These are phyloP conservation scores for Daldinia decipiens DNA, from an alignment of 495 filamentous ascomycete species.

Conservation along the genomic window DNA sequence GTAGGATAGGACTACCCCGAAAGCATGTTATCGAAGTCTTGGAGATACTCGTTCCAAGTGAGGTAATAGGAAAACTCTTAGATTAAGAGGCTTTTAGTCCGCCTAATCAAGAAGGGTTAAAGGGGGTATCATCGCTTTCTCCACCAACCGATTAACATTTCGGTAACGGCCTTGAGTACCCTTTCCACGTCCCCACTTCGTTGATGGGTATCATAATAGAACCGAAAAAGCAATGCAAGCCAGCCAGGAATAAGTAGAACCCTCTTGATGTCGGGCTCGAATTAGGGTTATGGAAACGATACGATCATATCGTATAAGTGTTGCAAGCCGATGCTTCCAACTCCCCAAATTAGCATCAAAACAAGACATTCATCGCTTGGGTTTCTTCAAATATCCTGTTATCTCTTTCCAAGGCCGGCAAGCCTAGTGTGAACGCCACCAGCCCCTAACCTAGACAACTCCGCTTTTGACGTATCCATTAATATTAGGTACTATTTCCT, in stretches of 20 bases:
- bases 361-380: not conserved
- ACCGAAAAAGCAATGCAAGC: not conserved
- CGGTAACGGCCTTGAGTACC: not conserved
- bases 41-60: not conserved
- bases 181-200: not conserved
- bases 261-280: not conserved
- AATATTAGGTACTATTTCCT: conserved; percentile 3
- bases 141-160: not conserved
- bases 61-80: not conserved
- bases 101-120: not conserved
- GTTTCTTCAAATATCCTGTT: not conserved
- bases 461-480: not conserved
- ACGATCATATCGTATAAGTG: too few relatives aligned
- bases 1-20: not conserved
- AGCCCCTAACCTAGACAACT: not conserved
- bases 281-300: too few relatives aligned
- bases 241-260: not conserved
- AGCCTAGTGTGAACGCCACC: not conserved
- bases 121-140: not conserved
- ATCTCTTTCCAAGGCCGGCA: not conserved
- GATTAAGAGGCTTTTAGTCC: not conserved
- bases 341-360: not conserved
- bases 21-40: not conserved
- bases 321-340: not conserved
- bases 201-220: not conserved